These are phyloP conservation scores for Aquilaria malaccensis DNA, from an alignment of 345 rosid species.

Conservation along the genomic window DNA sequence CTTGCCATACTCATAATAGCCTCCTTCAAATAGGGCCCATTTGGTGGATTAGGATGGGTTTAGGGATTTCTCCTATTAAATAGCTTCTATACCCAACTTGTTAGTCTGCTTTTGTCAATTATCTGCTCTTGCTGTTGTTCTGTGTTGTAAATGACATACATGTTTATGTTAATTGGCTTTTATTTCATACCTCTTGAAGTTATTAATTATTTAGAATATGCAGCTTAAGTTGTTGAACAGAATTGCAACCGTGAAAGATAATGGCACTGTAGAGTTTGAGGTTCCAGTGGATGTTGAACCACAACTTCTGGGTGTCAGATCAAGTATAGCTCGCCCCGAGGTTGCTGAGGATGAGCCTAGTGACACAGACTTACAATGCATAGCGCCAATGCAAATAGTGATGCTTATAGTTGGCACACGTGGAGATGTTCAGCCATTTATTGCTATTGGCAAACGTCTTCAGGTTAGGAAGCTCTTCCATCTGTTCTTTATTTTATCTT, in stretches of 20 bases:
- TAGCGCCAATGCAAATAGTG: constrained; percentile 71
- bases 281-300: constrained; percentile 76
- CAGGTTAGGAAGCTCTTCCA: constrained; percentile 39
- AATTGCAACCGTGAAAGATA: constrained; percentile 89
- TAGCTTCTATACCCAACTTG: too few relatives aligned
- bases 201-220: constrained; percentile 25
- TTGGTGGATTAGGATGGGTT: too few relatives aligned
- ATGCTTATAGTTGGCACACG: constrained; percentile 76
- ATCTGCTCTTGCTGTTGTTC: too few relatives aligned
- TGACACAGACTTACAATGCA: constrained; percentile 55
- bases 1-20: too few relatives aligned
- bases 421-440: constrained; percentile 90
- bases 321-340: constrained; percentile 26
- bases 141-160: neutral
- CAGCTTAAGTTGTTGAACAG: constrained; percentile 81
- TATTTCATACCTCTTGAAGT: constrained; percentile 3
- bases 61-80: too few relatives aligned
- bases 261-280: constrained; percentile 93
- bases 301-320: constrained; percentile 28
- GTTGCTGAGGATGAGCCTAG: constrained; percentile 50
- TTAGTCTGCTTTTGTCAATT: too few relatives aligned
- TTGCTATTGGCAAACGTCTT: constrained; percentile 75
- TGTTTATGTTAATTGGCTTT: neutral
- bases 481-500: neutral
- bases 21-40: too few relatives aligned